Evolutionary conservation across 495 filamentous ascomycete genomes (phyloP).

Genomic region (Lichina pygmaea): DNA sequence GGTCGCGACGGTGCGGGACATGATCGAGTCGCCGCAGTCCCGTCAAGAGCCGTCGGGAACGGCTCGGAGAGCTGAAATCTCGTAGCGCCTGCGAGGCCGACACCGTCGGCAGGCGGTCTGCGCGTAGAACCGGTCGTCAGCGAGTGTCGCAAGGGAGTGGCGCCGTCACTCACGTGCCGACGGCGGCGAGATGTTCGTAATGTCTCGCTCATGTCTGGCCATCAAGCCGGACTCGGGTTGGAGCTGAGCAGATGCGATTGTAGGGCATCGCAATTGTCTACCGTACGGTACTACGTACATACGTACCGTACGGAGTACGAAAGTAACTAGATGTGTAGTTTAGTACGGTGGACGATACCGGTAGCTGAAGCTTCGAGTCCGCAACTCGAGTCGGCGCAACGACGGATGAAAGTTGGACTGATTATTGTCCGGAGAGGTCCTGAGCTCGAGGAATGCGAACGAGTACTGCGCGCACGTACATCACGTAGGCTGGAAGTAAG

Average conservation of each 20-base stretch:
- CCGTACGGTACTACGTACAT: too few relatives aligned
- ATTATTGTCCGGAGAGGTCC: too few relatives aligned
- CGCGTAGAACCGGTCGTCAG: conserved; percentile 1
- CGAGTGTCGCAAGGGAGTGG: not conserved
- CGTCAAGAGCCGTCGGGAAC: conserved; percentile 31
- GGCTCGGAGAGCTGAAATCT: conserved; percentile 20
- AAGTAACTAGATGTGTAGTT: too few relatives aligned
- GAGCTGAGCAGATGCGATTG: not conserved
- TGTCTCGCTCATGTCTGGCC: not conserved
- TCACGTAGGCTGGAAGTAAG: too few relatives aligned
- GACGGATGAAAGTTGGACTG: too few relatives aligned
- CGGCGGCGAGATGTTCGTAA: not conserved
- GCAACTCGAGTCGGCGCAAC: too few relatives aligned
- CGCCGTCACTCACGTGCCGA: not conserved
- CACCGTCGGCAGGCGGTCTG: conserved; percentile 62
- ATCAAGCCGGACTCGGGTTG: not conserved
- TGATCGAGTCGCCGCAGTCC: conserved; percentile 17
- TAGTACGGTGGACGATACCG: too few relatives aligned
- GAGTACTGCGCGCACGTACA: too few relatives aligned
- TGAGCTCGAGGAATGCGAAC: too few relatives aligned
- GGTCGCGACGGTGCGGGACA: conserved; percentile 24
- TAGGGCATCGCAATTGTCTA: too few relatives aligned
- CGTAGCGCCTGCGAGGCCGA: conserved; percentile 67
- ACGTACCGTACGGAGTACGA: too few relatives aligned
- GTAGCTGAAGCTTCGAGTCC: too few relatives aligned